Evolutionary conservation across 169 alveolate species (phyloP).

Genomic region (Cryptosporidium felis): DNA sequence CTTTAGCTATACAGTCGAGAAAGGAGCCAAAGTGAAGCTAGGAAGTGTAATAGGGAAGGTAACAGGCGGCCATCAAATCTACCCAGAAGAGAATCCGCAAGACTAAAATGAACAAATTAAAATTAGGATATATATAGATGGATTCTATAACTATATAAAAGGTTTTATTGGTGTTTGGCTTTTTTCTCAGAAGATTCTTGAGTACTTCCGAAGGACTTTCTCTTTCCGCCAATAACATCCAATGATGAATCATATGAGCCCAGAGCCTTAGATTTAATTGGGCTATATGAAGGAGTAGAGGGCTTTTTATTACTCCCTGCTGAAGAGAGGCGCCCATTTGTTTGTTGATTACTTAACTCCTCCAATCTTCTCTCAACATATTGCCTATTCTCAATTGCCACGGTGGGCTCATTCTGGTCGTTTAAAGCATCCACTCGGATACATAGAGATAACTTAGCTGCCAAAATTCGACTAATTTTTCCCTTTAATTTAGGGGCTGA

Average conservation of each 20-base stretch:
- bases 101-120: not conserved
- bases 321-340: slow-evolving; percentile 74
- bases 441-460: slow-evolving; percentile 98
- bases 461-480: slow-evolving; percentile 96
- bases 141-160: not conserved
- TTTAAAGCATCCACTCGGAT: slow-evolving; percentile 98
- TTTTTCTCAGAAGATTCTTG: slow-evolving; percentile 44
- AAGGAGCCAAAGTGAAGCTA: slow-evolving; percentile 75
- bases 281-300: slow-evolving; percentile 58
- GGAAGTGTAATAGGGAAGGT: slow-evolving; percentile 70
- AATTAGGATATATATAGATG: not conserved
- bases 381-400: slow-evolving; percentile 91
- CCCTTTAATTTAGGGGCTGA: slow-evolving; percentile 98
- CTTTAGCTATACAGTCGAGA: slow-evolving; percentile 77
- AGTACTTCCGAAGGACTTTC: slow-evolving; percentile 7
- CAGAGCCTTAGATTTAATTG: slow-evolving; percentile 50
- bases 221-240: slow-evolving; percentile 33
- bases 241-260: slow-evolving; percentile 47
- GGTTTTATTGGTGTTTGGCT: not conserved
- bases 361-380: slow-evolving; percentile 91
- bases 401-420: slow-evolving; percentile 90
- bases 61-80: no score
- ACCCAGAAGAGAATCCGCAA: not conserved
- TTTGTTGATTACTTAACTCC: slow-evolving; percentile 75
- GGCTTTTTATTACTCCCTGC: slow-evolving; percentile 43